Percentiles rank a stretch among this genome's conserved stretches.
These are phyloP conservation scores for Yamadazyma atmosphaerica DNA, from an alignment of 1,139 yeast genomes.

Conservation along the genomic window DNA sequence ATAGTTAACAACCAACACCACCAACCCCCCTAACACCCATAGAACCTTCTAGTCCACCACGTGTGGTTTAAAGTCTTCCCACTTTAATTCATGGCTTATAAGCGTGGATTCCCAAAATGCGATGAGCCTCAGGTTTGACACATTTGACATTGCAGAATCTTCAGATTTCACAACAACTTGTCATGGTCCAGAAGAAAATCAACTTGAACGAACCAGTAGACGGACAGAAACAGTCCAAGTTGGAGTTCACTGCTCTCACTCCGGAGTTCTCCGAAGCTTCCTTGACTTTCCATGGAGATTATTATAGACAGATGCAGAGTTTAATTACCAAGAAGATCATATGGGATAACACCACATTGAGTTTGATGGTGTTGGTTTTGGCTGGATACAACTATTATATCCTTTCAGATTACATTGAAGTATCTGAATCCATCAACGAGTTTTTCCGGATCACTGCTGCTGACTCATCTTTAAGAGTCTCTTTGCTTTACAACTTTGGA, in stretches of 20 bases:
- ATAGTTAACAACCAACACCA: too few species aligned
- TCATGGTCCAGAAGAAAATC: slow-evolving; percentile 46
- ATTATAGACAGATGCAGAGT: slow-evolving; percentile 57
- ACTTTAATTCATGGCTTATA: too few species aligned
- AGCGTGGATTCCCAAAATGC: neutral
- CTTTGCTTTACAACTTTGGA: slow-evolving; percentile 29
- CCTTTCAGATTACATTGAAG: slow-evolving; percentile 36
- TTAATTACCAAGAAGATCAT: slow-evolving; percentile 48
- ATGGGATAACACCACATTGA: slow-evolving; percentile 45
- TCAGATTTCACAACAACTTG: neutral
- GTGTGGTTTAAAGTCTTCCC: neutral
- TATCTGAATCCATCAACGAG: slow-evolving; percentile 38
- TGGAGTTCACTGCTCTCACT: slow-evolving; percentile 42
- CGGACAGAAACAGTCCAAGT: slow-evolving; percentile 47
- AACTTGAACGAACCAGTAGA: slow-evolving; percentile 57
- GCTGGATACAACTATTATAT: slow-evolving; percentile 23
- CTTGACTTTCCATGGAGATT: slow-evolving; percentile 63
- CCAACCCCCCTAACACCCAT: neutral
- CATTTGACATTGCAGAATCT: neutral
- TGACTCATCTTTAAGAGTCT: slow-evolving; percentile 28
- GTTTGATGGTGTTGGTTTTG: slow-evolving; percentile 22
- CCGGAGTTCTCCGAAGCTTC: slow-evolving; percentile 65
- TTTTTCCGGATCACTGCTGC: slow-evolving; percentile 21
- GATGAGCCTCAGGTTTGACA: neutral
- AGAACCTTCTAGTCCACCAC: neutral